Conservation (phyloP, 148 eudicot genomes). For the Vaccinium darrowii region DNA sequence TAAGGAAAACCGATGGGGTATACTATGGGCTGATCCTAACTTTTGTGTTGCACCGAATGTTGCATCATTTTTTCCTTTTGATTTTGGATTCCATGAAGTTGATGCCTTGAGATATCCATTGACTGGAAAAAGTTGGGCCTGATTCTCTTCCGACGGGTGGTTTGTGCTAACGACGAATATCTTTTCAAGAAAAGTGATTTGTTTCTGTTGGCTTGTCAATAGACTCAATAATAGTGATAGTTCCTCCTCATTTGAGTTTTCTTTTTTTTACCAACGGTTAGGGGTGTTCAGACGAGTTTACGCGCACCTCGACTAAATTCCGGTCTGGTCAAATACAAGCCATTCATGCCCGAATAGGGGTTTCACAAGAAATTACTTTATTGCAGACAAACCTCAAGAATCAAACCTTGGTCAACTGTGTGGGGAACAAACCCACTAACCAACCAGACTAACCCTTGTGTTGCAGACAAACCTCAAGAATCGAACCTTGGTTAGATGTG, state of each 20-base stretch:
- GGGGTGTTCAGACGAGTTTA: neutral
- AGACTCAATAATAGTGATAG: too few species aligned
- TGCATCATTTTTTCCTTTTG: neutral
- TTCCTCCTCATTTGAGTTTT: too few species aligned
- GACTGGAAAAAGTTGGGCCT: neutral
- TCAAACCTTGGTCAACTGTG: neutral
- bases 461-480: neutral
- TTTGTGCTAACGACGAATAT: slow-evolving; percentile 16
- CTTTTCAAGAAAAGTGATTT: neutral
- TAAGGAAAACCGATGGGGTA: neutral
- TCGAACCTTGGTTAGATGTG: neutral
- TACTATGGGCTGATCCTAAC: slow-evolving; percentile 12
- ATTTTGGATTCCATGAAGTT: neutral
- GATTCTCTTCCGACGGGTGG: slow-evolving; percentile 7
- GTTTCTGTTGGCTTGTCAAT: too few species aligned
- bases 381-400: neutral
- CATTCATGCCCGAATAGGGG: neutral
- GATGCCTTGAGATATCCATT: neutral
- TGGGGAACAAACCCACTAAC: neutral
- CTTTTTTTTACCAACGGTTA: neutral
- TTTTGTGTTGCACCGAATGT: slow-evolving; percentile 9
- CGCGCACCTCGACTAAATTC: neutral
- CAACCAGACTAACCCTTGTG: neutral
- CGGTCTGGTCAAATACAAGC: neutral
- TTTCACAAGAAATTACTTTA: neutral